Evolutionary conservation across 1,284 basidiomycete species (phyloP), one percentile per base, ranked within the genome.

Genomic region (Agaricales sp.): DNA sequence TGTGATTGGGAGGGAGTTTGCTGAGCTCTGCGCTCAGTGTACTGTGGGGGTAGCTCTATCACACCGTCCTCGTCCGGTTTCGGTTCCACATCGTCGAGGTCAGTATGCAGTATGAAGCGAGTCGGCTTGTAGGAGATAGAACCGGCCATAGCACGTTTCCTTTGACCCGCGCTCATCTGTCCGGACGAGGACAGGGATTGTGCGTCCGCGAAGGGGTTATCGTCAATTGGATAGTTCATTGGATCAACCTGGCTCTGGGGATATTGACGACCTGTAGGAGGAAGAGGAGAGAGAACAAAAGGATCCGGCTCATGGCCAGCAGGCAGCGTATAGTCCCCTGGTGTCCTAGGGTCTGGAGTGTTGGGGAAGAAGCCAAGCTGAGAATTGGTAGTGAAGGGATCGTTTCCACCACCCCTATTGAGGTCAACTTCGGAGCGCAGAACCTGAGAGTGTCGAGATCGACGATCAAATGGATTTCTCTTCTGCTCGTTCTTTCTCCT

Each of bases 41-140:
- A 89, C 62, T 80, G 78, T 16, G 87, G 87, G 14, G 86, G 86
- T 3, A 87, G 69, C 61, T 89, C 87, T 14, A 88, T 70, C 19
- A 86, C 64, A 6, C 74, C 83, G 16, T 75, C 67, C 30, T 68
- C 68, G 41, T 70, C 69, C n/a, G 68, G 68, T 23, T 64, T 61
- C 16, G 70, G 67, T 13, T 69, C 50, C 14, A 58, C 60, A 52
- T 81, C 78, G 50, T 82, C 82, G 8, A 74, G 73, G 59, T 88
- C 86, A 0, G 80, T 84, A 57, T 89, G 86, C 8, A 87, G 53
- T 51, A 88, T 71, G 60, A 78, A 82, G 30, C 30, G 30, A 11
- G 30, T n/a, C n/a, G 30, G 64, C 49, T 64, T 67, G 18, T 35
- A 35, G 8, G 30, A 35, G 8, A 35, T 8, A 8, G 30, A 35